These are phyloP conservation scores for Lactarius akahatsu DNA, from an alignment of 768 basidiomycete genomes.

Conservation along the genomic window DNA sequence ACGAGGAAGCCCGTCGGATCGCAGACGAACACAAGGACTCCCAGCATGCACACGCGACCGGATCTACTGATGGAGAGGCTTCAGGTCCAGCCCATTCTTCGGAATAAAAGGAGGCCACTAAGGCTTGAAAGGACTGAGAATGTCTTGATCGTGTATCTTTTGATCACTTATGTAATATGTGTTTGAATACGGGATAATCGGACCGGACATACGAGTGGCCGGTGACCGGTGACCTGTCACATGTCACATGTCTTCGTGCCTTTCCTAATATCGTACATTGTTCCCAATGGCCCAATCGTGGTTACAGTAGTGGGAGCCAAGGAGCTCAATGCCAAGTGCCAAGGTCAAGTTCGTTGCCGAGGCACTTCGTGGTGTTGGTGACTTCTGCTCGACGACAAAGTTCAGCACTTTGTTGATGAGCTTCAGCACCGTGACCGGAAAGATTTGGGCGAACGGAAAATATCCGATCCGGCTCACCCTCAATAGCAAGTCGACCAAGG, in stretches of 20 bases:
- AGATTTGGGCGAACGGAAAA: conserved; percentile 98
- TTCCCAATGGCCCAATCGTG: no score
- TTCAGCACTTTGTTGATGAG: conserved; percentile 93
- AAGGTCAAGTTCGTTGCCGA: conserved; percentile 98
- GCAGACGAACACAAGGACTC: conserved; percentile 54
- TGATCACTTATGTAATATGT: neutral
- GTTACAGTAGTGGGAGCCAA: conserved; percentile 50
- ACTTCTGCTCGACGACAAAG: conserved; percentile 89
- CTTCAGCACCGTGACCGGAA: conserved; percentile 94
- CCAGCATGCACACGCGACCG: neutral
- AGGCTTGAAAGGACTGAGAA: neutral
- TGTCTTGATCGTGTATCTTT: neutral
- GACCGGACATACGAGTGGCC: no score
- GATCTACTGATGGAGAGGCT: neutral
- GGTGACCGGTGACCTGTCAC: no score
- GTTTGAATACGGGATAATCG: neutral
- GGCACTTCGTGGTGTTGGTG: conserved; percentile 94
- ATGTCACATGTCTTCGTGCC: no score
- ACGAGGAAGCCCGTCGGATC: conserved; percentile 89
- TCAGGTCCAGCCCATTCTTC: neutral
- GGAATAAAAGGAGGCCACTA: conserved; percentile 1
- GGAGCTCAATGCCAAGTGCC: conserved; percentile 64
- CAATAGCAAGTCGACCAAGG: conserved; percentile 84
- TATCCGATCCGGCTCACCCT: conserved; percentile 92
- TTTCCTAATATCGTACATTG: no score